A percentile compares a stretch with the other conserved stretches of the same genome.
Evolutionary conservation across 1,284 basidiomycete species (phyloP).

Genomic region (Puccinia horiana): DNA sequence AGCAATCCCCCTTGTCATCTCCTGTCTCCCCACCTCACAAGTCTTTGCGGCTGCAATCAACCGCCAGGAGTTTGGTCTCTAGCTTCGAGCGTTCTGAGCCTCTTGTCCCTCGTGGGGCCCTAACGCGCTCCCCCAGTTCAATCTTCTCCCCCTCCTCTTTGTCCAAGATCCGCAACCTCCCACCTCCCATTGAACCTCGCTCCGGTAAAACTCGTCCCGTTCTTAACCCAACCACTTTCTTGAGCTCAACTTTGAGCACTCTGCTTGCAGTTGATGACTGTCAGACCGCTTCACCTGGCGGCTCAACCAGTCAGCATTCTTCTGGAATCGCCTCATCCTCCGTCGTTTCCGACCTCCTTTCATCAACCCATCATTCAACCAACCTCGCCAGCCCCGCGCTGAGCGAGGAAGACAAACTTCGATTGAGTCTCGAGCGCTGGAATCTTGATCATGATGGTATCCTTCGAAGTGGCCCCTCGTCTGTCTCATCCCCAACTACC

Average conservation of each 20-base stretch:
- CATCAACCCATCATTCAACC: not conserved
- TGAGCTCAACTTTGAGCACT: not conserved
- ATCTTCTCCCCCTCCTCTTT: not conserved
- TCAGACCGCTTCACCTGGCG: not conserved
- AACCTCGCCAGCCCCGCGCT: not conserved
- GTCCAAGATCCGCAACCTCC: not conserved
- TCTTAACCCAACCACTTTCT: not conserved
- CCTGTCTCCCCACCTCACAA: not conserved
- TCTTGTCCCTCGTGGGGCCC: not conserved
- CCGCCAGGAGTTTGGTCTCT: not conserved
- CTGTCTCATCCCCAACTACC: not conserved
- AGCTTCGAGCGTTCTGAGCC: slow-evolving; percentile 1
- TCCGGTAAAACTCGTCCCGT: not conserved
- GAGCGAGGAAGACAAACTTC: slow-evolving; percentile 38
- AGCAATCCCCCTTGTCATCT: not conserved
- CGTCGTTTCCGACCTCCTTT: not conserved
- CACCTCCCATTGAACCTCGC: not conserved
- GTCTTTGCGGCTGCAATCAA: not conserved
- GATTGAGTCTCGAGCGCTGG: slow-evolving; percentile 29
- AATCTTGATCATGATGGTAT: slow-evolving; percentile 40
- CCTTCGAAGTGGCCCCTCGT: not conserved
- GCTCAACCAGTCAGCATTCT: not conserved
- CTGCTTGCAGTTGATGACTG: not conserved
- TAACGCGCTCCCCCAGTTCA: slow-evolving; percentile 10
- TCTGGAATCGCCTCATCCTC: not conserved